These are phyloP conservation scores for Lactifluus hygrophoroides DNA, from an alignment of 768 basidiomycete genomes.

Conservation along the genomic window DNA sequence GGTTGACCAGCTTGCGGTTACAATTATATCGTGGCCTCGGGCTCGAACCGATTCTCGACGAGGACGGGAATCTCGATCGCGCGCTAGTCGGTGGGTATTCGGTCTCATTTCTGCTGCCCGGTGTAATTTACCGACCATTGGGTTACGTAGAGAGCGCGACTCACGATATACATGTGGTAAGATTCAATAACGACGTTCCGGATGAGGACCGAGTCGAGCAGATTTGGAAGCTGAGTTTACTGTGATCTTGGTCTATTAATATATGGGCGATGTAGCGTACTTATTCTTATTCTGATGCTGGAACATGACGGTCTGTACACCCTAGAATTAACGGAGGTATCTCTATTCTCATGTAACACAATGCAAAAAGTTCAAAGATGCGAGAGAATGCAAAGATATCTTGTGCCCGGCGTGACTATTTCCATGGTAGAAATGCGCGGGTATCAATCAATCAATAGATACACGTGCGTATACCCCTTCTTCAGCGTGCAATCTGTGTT, in stretches of 20 bases:
- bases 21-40: constrained; percentile 65
- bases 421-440: not conserved
- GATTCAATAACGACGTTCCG: not conserved
- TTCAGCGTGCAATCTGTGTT: not conserved
- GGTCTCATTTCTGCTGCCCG: not conserved
- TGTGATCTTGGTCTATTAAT: not conserved
- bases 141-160: constrained; percentile 21
- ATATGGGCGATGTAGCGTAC: not conserved
- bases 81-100: constrained; percentile 69
- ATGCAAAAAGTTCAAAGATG: not conserved
- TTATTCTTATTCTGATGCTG: not conserved
- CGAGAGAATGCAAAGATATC: not conserved
- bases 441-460: not conserved
- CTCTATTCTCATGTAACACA: not conserved
- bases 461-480: not conserved
- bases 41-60: constrained; percentile 55
- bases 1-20: constrained; percentile 47
- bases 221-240: constrained; percentile 15
- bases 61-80: constrained; percentile 41
- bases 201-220: constrained; percentile 5
- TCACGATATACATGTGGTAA: constrained; percentile 17
- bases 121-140: not conserved
- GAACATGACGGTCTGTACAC: not conserved
- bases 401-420: not conserved
- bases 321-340: not conserved